Conservation (phyloP, 495 filamentous ascomycete genomes). For the Penicillium verhagenii region DNA sequence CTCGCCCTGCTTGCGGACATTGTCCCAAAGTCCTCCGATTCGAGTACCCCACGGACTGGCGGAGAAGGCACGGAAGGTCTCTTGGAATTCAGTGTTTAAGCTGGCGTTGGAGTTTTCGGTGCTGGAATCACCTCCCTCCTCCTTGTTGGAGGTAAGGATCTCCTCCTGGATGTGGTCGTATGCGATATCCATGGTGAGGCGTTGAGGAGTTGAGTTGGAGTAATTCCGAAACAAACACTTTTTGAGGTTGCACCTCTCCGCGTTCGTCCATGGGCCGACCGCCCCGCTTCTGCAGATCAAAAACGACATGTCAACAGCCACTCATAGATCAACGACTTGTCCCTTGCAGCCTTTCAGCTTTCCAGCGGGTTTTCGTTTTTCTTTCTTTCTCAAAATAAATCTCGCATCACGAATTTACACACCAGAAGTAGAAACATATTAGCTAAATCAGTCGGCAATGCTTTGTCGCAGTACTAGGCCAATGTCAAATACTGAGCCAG, state of each 20-base stretch:
- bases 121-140: constrained; percentile 21
- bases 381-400: too few relatives aligned
- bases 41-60: constrained; percentile 81
- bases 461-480: too few relatives aligned
- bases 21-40: constrained; percentile 85
- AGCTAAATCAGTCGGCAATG: too few relatives aligned
- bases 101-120: constrained; percentile 49
- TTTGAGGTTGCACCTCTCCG: constrained; percentile 25
- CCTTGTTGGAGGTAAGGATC: constrained; percentile 61
- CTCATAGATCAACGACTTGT: neutral
- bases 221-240: constrained; percentile 12
- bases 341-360: neutral
- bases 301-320: neutral
- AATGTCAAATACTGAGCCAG: too few relatives aligned
- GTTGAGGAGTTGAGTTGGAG: constrained; percentile 6
- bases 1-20: constrained; percentile 87
- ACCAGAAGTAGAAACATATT: too few relatives aligned
- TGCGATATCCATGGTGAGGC: constrained; percentile 77
- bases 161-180: constrained; percentile 97
- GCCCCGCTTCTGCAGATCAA: constrained; percentile 24
- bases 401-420: too few relatives aligned
- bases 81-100: constrained; percentile 86
- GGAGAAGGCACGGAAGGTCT: constrained; percentile 92
- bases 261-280: constrained; percentile 30
- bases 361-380: too few relatives aligned